Evolutionary conservation across 257 asterid genomes (phyloP), one percentile per base, ranked within the genome.

Genomic region (Euphrasia confusa): DNA sequence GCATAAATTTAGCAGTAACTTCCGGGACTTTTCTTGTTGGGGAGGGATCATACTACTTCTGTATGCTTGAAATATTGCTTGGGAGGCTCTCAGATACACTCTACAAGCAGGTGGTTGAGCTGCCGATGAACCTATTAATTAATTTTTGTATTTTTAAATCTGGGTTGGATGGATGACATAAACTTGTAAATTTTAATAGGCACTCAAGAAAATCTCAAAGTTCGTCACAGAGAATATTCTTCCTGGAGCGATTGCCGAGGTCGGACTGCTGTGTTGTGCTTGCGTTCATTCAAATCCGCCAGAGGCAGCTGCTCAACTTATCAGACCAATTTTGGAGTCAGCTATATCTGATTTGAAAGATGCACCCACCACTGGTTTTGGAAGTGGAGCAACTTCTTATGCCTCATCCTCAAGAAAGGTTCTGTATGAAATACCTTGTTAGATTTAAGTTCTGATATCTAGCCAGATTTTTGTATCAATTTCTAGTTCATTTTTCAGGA

Each of bases 241-340:
- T 79, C 97, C 96, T 64, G 99, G 99, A 75, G 99, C 99, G 32
- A 85, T 89, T 79, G 95, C 95, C 28, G 99, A 93, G 79, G 95
- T 93, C 63, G 99, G 97, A 71, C 75, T 89, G 76, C 96, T 89
- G 66, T 89, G 99, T 77, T 84, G 97, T 82, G 99, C 99, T 52
- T 93, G 96, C 74, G 88, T 93, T 70, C 94, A 90, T 78, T 74
- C 97, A 69, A 93, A 87, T 69, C 96, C 99, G 54, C 75, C 81
- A 58, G 97, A 89, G 79, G 95, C 99, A 60, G 87, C 81, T 67
- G 69, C 68, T 81, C 89, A 83, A 72, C 87, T 93, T 45, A 73
- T 93, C 69, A 78, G 85, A 75, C 99, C 99, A 75, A 74, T 93
- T 67, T 70, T 93, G 64, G 86, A 65, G 69, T 82, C 91, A 66